A percentile compares a stretch with the other conserved stretches of the same genome.
phyloP scores from a whole-genome alignment of 2,329 filamentous ascomycete species.

The Knufia fluminis region DNA sequence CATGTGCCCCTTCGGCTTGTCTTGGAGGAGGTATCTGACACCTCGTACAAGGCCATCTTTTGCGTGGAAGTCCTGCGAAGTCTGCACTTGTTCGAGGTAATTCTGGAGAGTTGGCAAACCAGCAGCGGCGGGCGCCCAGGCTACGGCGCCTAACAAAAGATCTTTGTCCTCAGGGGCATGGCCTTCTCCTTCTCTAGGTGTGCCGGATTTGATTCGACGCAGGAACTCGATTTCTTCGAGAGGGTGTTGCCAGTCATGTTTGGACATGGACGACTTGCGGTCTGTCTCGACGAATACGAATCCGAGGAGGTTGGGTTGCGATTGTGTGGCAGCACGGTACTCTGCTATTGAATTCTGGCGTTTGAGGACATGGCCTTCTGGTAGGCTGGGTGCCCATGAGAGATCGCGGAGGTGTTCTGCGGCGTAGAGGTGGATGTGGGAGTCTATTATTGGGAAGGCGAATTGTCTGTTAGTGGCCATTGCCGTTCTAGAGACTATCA shows the following conservation, averaged over 20 bases:
- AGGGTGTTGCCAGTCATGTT: slow-evolving; percentile 55
- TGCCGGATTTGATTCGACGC: slow-evolving; percentile 54
- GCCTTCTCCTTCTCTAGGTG: slow-evolving; percentile 49
- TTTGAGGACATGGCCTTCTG: slow-evolving; percentile 48
- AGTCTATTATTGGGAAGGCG: slow-evolving; percentile 59
- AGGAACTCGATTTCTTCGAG: slow-evolving; percentile 65
- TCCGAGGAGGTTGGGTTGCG: slow-evolving; percentile 46
- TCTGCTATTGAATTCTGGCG: slow-evolving; percentile 56
- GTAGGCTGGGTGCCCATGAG: slow-evolving; percentile 52
- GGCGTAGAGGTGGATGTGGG: slow-evolving; percentile 85
- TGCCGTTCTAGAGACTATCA: neutral
- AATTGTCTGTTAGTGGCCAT: neutral
- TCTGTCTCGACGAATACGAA: slow-evolving; percentile 82
- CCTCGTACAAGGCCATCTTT: slow-evolving; percentile 55
- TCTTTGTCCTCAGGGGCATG: slow-evolving; percentile 44
- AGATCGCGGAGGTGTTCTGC: slow-evolving; percentile 56
- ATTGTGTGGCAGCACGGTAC: slow-evolving; percentile 42
- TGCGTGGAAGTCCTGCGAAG: neutral
- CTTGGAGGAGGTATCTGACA: slow-evolving; percentile 74
- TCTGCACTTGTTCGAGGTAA: slow-evolving; percentile 53
- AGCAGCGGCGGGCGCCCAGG: slow-evolving; percentile 76
- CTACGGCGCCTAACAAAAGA: slow-evolving; percentile 61
- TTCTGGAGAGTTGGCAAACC: slow-evolving; percentile 49
- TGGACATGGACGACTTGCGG: slow-evolving; percentile 52
- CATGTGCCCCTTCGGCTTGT: slow-evolving; percentile 59